Evolutionary conservation across 2,329 filamentous ascomycete genomes (phyloP).

Genomic region (Cercospora nicotianae): DNA sequence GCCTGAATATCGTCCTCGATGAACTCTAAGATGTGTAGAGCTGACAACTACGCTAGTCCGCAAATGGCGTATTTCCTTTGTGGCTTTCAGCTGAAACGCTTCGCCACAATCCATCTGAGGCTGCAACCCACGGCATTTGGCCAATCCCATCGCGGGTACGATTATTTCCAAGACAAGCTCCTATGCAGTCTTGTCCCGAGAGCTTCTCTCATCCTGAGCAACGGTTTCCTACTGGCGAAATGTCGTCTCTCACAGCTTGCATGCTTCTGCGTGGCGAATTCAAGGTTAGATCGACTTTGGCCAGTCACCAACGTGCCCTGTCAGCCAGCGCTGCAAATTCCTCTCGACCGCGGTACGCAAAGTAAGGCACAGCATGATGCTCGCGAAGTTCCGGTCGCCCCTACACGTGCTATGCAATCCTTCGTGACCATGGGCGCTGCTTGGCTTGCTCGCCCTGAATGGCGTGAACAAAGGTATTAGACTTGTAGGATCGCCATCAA

Average conservation of each 20-base stretch:
- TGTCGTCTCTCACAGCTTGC: not conserved
- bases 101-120: not conserved
- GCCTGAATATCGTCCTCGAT: not conserved
- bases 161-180: not conserved
- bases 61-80: not conserved
- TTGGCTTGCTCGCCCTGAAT: not conserved
- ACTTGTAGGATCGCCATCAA: not conserved
- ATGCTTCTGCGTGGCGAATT: not conserved
- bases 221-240: not conserved
- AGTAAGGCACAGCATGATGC: not conserved
- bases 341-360: not conserved
- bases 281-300: not conserved
- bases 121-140: not conserved
- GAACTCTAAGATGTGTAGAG: not conserved
- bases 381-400: not conserved
- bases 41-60: not conserved
- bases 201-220: not conserved
- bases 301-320: not conserved
- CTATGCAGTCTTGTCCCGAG: not conserved
- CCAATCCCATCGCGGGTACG: not conserved
- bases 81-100: not conserved
- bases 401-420: not conserved
- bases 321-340: not conserved
- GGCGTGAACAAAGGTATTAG: not conserved
- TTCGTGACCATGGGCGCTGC: not conserved